Evolutionary conservation across 2,329 filamentous ascomycete species (phyloP), one percentile per base, ranked within the genome.

Genomic region (Chrysoporthe puriensis): DNA sequence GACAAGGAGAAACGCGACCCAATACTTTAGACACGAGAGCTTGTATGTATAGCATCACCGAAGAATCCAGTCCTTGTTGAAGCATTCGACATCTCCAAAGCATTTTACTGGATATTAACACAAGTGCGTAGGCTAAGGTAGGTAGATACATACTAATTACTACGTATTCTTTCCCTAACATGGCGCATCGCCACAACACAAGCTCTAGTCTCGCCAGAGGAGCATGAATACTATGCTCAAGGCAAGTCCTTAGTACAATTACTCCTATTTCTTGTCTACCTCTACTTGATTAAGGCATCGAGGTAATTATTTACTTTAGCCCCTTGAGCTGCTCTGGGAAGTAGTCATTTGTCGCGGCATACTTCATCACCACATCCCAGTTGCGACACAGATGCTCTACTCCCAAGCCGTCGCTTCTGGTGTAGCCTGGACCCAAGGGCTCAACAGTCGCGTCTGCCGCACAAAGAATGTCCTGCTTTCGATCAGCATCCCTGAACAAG

Each of bases 391-490:
- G 56, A 58, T 58, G 56, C 34, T 36, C 56, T 36, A 58, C 34
- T 4, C 56, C 56, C 34, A 36, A 34, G 7, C 56, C 56, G 56
- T 40, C 34, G 26, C 34, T 40, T 58, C 26, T 40, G 26, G 26
- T 58, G 13, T 58, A 58, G 56, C 56, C 56, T 16, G 56, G 26
- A 58, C 13, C 56, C 26, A 58, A 40, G 56, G 56, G 56, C 32
- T 68, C 66, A 36, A 68, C 52, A 16, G 63, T 68, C 56, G 56
- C 60, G 57, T 68, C 66, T 44, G 66, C 66, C 34, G 63, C 66
- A 54, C 63, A 68, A 36, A 68, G 63, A 62, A 68, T 65, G 26
- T 50, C 66, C 63, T 68, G 66, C 58, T 46, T 46, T 46, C 14
- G 43, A 58, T 58, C 34, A 58, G 26, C 26, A 1, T 58, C 56